Percentiles rank a stretch among this genome's conserved stretches.
phyloP scores from a whole-genome alignment of 306 rosid genomes.

The Senna siamea region DNA sequence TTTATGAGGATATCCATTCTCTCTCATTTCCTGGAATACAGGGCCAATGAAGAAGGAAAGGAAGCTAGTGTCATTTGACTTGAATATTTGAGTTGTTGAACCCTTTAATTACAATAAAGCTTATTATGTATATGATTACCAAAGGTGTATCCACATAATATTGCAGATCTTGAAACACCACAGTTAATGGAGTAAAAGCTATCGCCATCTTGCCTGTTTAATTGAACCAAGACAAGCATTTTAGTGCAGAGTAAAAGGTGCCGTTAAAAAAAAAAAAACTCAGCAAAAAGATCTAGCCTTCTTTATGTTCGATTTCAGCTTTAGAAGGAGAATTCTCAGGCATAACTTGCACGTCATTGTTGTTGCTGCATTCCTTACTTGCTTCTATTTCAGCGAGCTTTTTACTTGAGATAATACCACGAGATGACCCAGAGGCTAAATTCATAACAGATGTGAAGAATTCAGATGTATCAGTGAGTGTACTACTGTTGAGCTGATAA shows the following conservation, averaged over 20 bases:
- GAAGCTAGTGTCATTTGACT: not conserved
- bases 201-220: not conserved
- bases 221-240: not conserved
- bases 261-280: too few relatives aligned
- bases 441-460: not conserved
- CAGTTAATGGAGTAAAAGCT: not conserved
- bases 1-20: not conserved
- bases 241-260: not conserved
- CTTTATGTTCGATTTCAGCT: not conserved
- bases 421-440: not conserved
- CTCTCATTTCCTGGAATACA: not conserved
- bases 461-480: not conserved
- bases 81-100: not conserved
- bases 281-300: not conserved
- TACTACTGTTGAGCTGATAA: not conserved
- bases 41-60: not conserved
- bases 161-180: not conserved
- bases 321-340: not conserved
- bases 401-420: not conserved
- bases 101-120: not conserved
- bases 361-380: not conserved
- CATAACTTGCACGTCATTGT: not conserved
- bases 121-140: not conserved
- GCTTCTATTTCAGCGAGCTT: not conserved
- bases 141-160: slow-evolving; percentile 11